phyloP scores from a whole-genome alignment of 2,329 filamentous ascomycete genomes.

The Colletotrichum sp. region DNA sequence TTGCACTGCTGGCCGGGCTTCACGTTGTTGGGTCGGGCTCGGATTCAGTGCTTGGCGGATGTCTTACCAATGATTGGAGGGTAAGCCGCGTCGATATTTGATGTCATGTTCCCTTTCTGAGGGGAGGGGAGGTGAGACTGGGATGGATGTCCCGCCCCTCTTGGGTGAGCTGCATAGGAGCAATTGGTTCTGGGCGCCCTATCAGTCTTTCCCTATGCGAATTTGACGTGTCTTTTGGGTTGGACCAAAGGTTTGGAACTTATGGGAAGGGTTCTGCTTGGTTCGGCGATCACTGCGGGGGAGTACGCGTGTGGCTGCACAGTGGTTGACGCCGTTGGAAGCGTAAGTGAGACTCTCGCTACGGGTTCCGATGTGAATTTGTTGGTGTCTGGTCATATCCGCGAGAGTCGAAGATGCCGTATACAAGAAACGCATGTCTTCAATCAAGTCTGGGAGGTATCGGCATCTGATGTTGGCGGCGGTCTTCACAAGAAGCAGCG shows the following conservation, averaged over 20 bases:
- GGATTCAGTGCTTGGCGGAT: background rate
- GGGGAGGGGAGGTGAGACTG: background rate
- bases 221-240: background rate
- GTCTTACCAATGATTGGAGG: background rate
- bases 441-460: background rate
- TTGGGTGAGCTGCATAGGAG: background rate
- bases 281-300: background rate
- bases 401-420: fast-evolving
- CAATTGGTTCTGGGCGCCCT: background rate
- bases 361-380: background rate
- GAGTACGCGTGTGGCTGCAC: fast-evolving
- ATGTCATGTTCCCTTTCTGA: background rate
- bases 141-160: fast-evolving
- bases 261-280: background rate
- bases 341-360: background rate
- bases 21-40: background rate
- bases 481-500: background rate
- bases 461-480: fast-evolving
- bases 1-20: background rate
- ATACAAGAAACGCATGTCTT: fast-evolving
- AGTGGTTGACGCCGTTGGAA: background rate
- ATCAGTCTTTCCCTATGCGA: background rate
- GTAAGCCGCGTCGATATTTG: background rate
- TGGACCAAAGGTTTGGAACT: background rate
- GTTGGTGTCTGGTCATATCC: background rate